Evolutionary conservation across 2,329 filamentous ascomycete genomes (phyloP).

Genomic region (Colletotrichum sp.): DNA sequence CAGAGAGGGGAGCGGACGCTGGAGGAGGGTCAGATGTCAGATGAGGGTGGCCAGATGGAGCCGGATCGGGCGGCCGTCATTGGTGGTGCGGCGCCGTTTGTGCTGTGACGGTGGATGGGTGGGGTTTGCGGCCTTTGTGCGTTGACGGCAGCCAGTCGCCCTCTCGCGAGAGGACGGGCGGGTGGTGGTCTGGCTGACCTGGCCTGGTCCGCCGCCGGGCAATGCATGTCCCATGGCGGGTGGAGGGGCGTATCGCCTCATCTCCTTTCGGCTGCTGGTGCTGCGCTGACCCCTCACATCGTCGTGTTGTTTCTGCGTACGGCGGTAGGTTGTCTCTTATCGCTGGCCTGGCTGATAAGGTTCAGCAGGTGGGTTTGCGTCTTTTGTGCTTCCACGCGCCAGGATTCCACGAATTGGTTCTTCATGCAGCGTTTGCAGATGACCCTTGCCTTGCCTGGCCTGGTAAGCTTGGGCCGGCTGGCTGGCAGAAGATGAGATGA

Average conservation of each 20-base stretch:
- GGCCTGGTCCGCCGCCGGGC: background rate
- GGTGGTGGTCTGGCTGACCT: background rate
- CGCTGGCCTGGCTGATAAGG: background rate
- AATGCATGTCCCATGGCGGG: background rate
- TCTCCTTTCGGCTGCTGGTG: background rate
- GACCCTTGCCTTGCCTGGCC: background rate
- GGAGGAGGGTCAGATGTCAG: conserved; percentile 19
- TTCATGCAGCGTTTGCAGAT: conserved; percentile 15
- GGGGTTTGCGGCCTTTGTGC: conserved; percentile 22
- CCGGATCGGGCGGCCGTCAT: conserved; percentile 14
- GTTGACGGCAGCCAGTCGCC: conserved; percentile 16
- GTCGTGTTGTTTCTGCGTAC: background rate
- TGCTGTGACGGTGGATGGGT: background rate
- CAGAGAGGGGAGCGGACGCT: background rate
- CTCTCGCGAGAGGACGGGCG: background rate
- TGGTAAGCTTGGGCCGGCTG: background rate
- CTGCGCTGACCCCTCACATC: background rate
- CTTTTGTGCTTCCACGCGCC: conserved; percentile 12
- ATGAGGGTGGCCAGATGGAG: conserved; percentile 22
- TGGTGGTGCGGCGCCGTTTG: conserved; percentile 11
- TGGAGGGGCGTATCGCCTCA: background rate
- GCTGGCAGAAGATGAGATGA: background rate
- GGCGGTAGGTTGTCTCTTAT: background rate
- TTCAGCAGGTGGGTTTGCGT: conserved; percentile 6
- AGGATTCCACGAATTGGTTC: conserved; percentile 3